Base-by-base conservation (phyloP, 129 eudicot genomes). In the Erigeron canadensis region DNA sequence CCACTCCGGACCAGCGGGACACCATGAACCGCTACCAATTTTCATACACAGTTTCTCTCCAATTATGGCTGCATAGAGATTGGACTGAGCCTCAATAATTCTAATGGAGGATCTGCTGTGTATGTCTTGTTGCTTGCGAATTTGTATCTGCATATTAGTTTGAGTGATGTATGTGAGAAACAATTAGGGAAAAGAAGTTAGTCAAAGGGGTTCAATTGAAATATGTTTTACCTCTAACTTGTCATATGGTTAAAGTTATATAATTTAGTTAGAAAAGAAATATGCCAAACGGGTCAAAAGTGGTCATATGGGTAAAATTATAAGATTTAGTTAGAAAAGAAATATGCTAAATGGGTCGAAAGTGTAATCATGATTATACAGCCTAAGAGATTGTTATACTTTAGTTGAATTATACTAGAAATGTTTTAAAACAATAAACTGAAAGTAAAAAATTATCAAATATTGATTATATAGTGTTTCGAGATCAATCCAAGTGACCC, bases 21-120 rank as follows among this genome's bases (percentile, higher is more conserved):
- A 84, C 98, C 98, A 92, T 5, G 95, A 89, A 40, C 91, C 91
- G 15, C 91, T 90, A 42, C 98, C 96, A 18, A 92, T 83, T 79
- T 92, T 92, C 96, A 92, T 85, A 71, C 86, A 76, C 59, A 92
- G 13, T 48, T 85, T 92, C 70, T 92, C 95, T 40, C 89, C 96
- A 2, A 92, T 86, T 43, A 70, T 69, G 58, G 98, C 98, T 47
- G 98, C 94, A 17, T 92, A 92, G 7, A 92, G 81, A 78, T 89
- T 85, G 55, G 96, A 67, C 71, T 85, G 84, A 28, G 98, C 98
- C 63, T 89, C 96, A 1, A 86, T 70, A 68, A 92, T 89, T 65
- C 77, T 83, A 62, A 92, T 77, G 21, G 98, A 70, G 59, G 98
- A 88, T 56, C 86, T 80, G 74, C 98, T 92, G 73, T 77, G 43